Conservation (phyloP, 2,329 filamentous ascomycete species). For the Ophiognomonia clavigignenti-juglandacearum region DNA sequence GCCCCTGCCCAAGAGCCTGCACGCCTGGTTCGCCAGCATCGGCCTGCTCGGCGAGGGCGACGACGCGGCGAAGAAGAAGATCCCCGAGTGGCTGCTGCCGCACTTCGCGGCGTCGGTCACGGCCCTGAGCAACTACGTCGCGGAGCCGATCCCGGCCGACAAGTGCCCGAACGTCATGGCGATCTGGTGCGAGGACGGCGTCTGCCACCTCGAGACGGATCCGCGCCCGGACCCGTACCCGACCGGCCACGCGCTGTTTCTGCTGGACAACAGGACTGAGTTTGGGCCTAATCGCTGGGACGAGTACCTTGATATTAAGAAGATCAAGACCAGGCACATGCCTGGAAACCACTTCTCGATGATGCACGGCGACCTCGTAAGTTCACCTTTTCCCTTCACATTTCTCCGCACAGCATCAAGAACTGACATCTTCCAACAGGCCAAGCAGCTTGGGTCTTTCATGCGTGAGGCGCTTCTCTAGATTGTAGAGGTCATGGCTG, state of each 20-base stretch:
- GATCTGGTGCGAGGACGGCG: slow-evolving; percentile 70
- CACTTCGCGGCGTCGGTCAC: slow-evolving; percentile 68
- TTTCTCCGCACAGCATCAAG: background rate
- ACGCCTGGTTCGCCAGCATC: slow-evolving; percentile 68
- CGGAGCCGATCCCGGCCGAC: slow-evolving; percentile 54
- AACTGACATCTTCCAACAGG: slow-evolving; percentile 19
- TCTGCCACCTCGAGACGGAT: slow-evolving; percentile 62
- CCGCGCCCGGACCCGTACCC: slow-evolving; percentile 59
- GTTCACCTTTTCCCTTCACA: slow-evolving; percentile 13
- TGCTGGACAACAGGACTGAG: slow-evolving; percentile 68
- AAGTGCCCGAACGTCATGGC: slow-evolving; percentile 57
- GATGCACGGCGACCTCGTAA: slow-evolving; percentile 57
- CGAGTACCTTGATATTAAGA: slow-evolving; percentile 55
- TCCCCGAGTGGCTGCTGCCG: slow-evolving; percentile 68
- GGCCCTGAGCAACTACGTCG: slow-evolving; percentile 65
- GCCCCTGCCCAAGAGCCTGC: slow-evolving; percentile 57
- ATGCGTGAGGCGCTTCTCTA: slow-evolving; percentile 30
- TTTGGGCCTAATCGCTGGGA: slow-evolving; percentile 68
- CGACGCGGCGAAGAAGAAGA: slow-evolving; percentile 50
- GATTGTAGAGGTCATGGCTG: background rate
- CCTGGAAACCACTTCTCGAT: slow-evolving; percentile 71
- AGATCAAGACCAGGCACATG: slow-evolving; percentile 63
- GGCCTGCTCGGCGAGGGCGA: slow-evolving; percentile 63
- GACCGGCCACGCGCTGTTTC: slow-evolving; percentile 59
- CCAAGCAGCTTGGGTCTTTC: slow-evolving; percentile 30